Conservation (phyloP, 495 filamentous ascomycete genomes). For the Wilcoxina mikolae region DNA sequence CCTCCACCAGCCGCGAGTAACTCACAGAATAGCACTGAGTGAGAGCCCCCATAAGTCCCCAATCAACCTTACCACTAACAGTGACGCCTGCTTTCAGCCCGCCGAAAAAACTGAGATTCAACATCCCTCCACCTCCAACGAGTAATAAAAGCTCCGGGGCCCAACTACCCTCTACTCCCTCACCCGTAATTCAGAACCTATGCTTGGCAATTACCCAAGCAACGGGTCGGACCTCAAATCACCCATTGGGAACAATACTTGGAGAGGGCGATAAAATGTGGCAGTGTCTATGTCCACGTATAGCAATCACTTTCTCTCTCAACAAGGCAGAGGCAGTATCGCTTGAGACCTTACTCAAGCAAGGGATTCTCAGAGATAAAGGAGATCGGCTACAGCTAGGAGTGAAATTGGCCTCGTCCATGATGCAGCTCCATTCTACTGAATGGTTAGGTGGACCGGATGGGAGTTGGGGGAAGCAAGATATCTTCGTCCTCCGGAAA, state of each 20-base stretch:
- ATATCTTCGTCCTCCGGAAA: slow-evolving; percentile 24
- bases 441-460: slow-evolving; percentile 21
- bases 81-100: too few species aligned
- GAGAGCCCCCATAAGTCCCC: too few species aligned
- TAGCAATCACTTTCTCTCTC: not conserved
- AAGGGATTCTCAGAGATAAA: too few species aligned
- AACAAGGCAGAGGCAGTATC: not conserved
- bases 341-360: not conserved
- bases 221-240: not conserved
- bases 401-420: slow-evolving; percentile 25
- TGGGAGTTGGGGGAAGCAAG: slow-evolving; percentile 21
- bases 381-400: slow-evolving; percentile 22
- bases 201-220: not conserved
- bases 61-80: too few species aligned
- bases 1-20: too few species aligned
- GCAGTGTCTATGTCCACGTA: not conserved
- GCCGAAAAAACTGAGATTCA: too few species aligned
- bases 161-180: too few species aligned
- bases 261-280: not conserved
- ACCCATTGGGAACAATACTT: not conserved
- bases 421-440: slow-evolving; percentile 28
- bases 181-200: not conserved
- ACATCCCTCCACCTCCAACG: too few species aligned
- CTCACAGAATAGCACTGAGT: too few species aligned
- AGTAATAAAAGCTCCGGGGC: too few species aligned